Conservation (phyloP, 768 basidiomycete genomes). For the Trametes maxima region DNA sequence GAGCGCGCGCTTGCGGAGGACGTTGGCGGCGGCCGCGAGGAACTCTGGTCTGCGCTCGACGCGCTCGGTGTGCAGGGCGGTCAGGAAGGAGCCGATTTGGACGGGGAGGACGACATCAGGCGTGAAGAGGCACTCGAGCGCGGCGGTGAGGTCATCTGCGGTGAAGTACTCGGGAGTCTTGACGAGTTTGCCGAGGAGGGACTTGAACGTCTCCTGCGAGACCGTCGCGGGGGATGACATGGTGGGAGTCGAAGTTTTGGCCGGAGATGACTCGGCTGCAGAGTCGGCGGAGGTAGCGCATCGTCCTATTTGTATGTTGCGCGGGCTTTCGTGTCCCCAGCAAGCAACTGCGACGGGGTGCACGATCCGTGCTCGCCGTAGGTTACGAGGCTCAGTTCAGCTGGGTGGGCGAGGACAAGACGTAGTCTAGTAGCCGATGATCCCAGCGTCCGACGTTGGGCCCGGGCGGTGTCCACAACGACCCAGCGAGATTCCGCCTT, state of each 20-base stretch:
- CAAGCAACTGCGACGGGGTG: not conserved
- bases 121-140: constrained; percentile 75
- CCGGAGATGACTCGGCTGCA: not conserved
- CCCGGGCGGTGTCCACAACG: not conserved
- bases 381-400: not conserved
- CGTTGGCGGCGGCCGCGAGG: constrained; percentile 76
- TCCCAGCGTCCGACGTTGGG: not conserved
- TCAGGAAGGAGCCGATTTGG: constrained; percentile 89
- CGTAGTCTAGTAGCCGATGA: not conserved
- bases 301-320: not conserved
- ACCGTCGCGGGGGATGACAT: constrained; percentile 24
- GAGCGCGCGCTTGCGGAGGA: constrained; percentile 70
- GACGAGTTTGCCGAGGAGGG: constrained; percentile 74
- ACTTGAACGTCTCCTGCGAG: constrained; percentile 65
- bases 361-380: not conserved
- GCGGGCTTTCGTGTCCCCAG: not conserved
- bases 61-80: constrained; percentile 79
- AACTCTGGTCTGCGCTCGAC: constrained; percentile 76
- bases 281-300: not conserved
- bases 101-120: constrained; percentile 63
- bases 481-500: not conserved
- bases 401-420: not conserved
- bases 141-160: constrained; percentile 67
- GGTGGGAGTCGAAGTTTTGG: constrained; percentile 17
- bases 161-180: constrained; percentile 83